These are phyloP conservation scores for Talaromyces sp. DNA, from an alignment of 2,329 filamentous ascomycete genomes.

Conservation along the genomic window DNA sequence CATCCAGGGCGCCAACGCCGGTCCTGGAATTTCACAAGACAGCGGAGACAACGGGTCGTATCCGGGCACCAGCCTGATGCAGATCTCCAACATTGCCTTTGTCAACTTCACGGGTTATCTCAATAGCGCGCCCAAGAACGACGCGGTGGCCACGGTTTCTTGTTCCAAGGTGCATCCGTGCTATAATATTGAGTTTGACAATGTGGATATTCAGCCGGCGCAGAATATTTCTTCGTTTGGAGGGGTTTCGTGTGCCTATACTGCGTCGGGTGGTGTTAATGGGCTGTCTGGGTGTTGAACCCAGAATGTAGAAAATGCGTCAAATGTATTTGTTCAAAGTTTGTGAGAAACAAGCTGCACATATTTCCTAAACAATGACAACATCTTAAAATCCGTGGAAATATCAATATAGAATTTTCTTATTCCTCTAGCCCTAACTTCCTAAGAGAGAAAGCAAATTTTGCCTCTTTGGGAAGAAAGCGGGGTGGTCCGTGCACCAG, in stretches of 20 bases:
- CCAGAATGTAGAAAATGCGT: background rate
- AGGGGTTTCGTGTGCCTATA: conserved; percentile 32
- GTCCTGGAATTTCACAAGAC: conserved; percentile 43
- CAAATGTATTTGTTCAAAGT: too few species aligned
- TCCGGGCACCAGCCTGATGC: conserved; percentile 47
- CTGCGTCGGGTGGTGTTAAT: conserved; percentile 32
- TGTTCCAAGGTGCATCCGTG: conserved; percentile 48
- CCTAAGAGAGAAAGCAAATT: background rate
- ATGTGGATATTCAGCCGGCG: conserved; percentile 30
- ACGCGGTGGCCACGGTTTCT: conserved; percentile 37
- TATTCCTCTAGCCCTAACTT: background rate
- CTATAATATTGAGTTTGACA: conserved; percentile 45
- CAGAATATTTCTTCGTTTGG: conserved; percentile 28
- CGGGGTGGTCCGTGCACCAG: background rate
- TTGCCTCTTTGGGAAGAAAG: background rate
- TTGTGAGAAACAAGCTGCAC: too few species aligned
- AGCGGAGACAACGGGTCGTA: conserved; percentile 47
- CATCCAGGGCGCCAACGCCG: conserved; percentile 41
- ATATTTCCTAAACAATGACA: too few species aligned
- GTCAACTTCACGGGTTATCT: conserved; percentile 49
- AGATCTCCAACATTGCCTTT: conserved; percentile 45
- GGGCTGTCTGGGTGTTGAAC: conserved; percentile 19
- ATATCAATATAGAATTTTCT: too few species aligned
- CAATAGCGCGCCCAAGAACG: conserved; percentile 20
- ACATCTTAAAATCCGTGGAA: too few species aligned